A percentile compares a stretch with the other conserved stretches of the same genome.
Conservation (phyloP, 2,329 filamentous ascomycete genomes). For the Cladosporium sp. region DNA sequence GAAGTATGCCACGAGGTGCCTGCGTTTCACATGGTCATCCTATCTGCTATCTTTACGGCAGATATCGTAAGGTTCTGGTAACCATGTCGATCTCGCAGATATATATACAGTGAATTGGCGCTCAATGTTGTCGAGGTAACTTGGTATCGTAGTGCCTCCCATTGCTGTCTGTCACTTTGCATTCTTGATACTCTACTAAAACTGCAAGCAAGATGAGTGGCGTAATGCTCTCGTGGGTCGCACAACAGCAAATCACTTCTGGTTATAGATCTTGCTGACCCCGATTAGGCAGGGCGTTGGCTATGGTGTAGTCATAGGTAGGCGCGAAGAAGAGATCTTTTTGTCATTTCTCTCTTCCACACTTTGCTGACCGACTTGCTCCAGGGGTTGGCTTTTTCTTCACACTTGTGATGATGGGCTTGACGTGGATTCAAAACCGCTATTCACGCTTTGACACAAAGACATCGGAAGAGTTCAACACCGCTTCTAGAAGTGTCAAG, state of each 20-base stretch:
- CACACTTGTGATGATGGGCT: conserved; percentile 45
- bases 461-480: conserved; percentile 88
- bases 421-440: conserved; percentile 30
- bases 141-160: background rate
- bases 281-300: conserved; percentile 46
- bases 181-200: background rate
- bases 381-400: conserved; percentile 66
- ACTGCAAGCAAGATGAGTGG: background rate
- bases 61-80: background rate
- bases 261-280: background rate
- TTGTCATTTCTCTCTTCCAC: background rate
- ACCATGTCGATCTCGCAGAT: background rate
- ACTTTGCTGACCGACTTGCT: background rate
- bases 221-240: conserved; percentile 7
- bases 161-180: background rate
- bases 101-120: background rate
- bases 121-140: background rate
- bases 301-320: conserved; percentile 70
- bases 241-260: background rate
- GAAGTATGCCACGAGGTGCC: background rate
- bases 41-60: conserved; percentile 12
- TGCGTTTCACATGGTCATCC: conserved; percentile 3
- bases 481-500: conserved; percentile 81
- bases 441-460: conserved; percentile 61
- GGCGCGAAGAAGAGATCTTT: background rate